Percentiles rank a stretch among this genome's conserved stretches.
phyloP scores from a whole-genome alignment of 2,329 filamentous ascomycete genomes.

The Erysiphe neolycopersici region DNA sequence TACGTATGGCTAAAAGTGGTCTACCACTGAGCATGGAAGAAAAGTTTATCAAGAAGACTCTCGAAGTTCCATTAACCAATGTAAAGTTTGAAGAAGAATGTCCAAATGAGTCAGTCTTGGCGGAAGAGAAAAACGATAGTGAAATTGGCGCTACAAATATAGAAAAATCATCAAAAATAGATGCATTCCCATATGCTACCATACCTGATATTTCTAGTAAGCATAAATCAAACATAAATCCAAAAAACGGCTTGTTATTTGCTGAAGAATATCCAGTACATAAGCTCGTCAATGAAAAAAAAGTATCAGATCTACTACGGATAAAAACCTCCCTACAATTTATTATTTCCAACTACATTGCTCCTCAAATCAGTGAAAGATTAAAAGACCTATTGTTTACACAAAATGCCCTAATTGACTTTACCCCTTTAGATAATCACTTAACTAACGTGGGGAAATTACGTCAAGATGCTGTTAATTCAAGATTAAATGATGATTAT shows the following conservation, averaged over 20 bases:
- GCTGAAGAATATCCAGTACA: not conserved
- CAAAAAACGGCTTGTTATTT: constrained; percentile 5
- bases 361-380: constrained; percentile 14
- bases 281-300: constrained; percentile 3
- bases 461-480: constrained; percentile 41
- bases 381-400: constrained; percentile 16
- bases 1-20: constrained; percentile 32
- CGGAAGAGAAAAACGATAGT: constrained; percentile 3
- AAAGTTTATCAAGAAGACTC: constrained; percentile 45
- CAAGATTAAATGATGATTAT: constrained; percentile 42
- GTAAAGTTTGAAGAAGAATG: constrained; percentile 30
- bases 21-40: constrained; percentile 67
- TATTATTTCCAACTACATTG: constrained; percentile 22
- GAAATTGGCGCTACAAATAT: not conserved
- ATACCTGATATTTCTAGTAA: constrained; percentile 15
- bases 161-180: not conserved
- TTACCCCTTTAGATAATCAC: constrained; percentile 43
- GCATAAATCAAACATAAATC: constrained; percentile 4
- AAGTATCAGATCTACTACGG: constrained; percentile 18
- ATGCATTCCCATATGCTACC: constrained; percentile 16
- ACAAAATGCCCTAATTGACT: constrained; percentile 25
- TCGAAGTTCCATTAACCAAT: constrained; percentile 51
- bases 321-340: constrained; percentile 22
- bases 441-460: constrained; percentile 37
- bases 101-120: constrained; percentile 8